phyloP scores from a whole-genome alignment of 2,329 filamentous ascomycete genomes.

The Fusarium sp. region DNA sequence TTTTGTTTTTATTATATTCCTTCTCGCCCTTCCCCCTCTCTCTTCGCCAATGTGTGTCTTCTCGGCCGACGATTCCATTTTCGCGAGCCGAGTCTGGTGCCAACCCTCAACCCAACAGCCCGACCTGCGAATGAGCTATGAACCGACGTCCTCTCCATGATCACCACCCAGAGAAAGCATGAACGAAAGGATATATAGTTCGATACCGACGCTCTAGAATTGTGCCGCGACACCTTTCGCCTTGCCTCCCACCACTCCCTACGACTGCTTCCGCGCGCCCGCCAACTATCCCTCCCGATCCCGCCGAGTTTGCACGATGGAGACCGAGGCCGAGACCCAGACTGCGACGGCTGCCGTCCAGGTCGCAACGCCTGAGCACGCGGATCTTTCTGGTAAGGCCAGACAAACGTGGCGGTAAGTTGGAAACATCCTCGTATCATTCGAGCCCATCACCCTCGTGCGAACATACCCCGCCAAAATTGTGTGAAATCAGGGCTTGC shows the following conservation, averaged over 20 bases:
- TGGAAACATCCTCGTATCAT: slow-evolving; percentile 9
- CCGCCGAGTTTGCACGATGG: slow-evolving; percentile 39
- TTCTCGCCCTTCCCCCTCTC: slow-evolving; percentile 22
- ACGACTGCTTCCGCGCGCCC: slow-evolving; percentile 14
- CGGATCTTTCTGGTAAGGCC: slow-evolving; percentile 50
- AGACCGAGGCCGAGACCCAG: slow-evolving; percentile 33
- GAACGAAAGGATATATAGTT: slow-evolving; percentile 50
- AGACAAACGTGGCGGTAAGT: slow-evolving; percentile 58
- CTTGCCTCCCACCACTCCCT: slow-evolving; percentile 21
- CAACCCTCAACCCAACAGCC: slow-evolving; percentile 39
- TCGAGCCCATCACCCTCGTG: slow-evolving; percentile 6
- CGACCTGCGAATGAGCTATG: slow-evolving; percentile 53
- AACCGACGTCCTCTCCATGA: slow-evolving; percentile 51
- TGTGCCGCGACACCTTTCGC: slow-evolving; percentile 33
- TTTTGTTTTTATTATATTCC: slow-evolving; percentile 10
- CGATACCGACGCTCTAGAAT: slow-evolving; percentile 42
- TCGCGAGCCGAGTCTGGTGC: slow-evolving; percentile 54
- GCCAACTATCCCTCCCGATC: slow-evolving; percentile 17
- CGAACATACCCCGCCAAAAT: slow-evolving; percentile 21
- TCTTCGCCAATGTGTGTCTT: slow-evolving; percentile 55
- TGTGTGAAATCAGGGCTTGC: slow-evolving; percentile 17
- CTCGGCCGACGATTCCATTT: slow-evolving; percentile 53
- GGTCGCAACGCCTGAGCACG: slow-evolving; percentile 35
- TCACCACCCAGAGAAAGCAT: slow-evolving; percentile 52
- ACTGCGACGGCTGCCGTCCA: slow-evolving; percentile 24